Evolutionary conservation across 352 stramenopile species (phyloP), one percentile per base, ranked within the genome.

Genomic region (Pythium myriotylum): DNA sequence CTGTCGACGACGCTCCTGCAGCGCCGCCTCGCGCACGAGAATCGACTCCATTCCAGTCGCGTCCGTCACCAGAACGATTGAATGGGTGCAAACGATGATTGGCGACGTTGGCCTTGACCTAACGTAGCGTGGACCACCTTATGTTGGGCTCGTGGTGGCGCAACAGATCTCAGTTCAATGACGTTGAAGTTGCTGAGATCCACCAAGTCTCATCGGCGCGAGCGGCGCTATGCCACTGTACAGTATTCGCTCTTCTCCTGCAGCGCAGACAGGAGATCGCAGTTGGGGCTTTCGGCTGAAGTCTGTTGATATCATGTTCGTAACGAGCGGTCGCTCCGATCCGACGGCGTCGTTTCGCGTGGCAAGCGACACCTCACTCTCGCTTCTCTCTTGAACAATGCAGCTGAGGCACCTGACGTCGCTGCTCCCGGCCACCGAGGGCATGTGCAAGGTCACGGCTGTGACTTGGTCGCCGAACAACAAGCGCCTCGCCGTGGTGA

Each of bases 391-490:
- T 20, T 14, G 13, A 20, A 42, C n/a, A 22, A 98, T 98, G 94
- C 94, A 98, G 79, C 79, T 98, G 40, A 78, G 89, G 13, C 84
- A 98, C 57, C 60, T 97, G 69, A 93, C 91, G 73, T 97, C 92
- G 68, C 76, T 98, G 65, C 65, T 97, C 53, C 83, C 93, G 71
- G 90, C 92, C 39, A 92, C 86, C 1, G 86, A 95, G 53, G 93
- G 87, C 29, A 92, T 98, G 77, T 84, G 76, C 64, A 97, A 97
- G 69, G 88, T 98, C 51, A 98, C 94, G 39, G 86, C 93, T 4
- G 79, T 98, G 48, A 77, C 84, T 24, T 98, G 89, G 76, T 96
- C 94, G 45, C 89, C 94, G 27, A 98, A 98, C 72, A 98, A 97
- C 59, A 86, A 85, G 22, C 84, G 88, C 35, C 81, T 98, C 8